Evolutionary conservation across 352 stramenopile genomes (phyloP).

Genomic region (Phytophthora citrophthora): DNA sequence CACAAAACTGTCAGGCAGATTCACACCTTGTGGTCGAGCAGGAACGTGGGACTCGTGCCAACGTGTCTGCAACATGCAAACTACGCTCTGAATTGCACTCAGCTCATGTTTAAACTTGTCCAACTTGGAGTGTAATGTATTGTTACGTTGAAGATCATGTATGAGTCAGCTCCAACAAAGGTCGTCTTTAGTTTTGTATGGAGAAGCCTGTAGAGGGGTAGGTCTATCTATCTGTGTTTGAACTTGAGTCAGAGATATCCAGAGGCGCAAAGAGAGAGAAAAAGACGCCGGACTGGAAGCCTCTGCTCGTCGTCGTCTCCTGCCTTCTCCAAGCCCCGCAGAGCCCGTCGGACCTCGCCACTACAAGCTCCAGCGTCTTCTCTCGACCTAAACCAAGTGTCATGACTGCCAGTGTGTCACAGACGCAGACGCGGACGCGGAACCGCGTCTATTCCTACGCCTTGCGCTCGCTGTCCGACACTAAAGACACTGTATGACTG

Average conservation of each 20-base stretch:
- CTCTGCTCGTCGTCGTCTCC: conserved; percentile 1
- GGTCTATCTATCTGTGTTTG: conserved; percentile 23
- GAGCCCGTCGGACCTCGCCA: neutral
- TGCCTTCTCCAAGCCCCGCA: neutral
- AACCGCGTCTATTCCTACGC: conserved; percentile 61
- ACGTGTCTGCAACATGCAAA: conserved; percentile 1
- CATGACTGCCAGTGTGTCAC: conserved; percentile 24
- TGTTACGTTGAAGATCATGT: too few relatives aligned
- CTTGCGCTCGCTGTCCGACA: conserved; percentile 67
- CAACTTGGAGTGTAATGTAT: too few relatives aligned
- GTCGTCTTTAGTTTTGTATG: too few relatives aligned
- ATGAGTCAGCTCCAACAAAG: too few relatives aligned
- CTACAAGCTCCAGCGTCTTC: neutral
- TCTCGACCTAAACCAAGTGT: neutral
- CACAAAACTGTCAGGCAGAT: conserved; percentile 5
- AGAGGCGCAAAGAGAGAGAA: conserved; percentile 28
- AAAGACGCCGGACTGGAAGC: conserved; percentile 8
- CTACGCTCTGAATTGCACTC: neutral
- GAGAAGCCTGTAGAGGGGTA: conserved; percentile 9
- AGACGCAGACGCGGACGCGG: conserved; percentile 41
- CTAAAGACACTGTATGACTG: conserved; percentile 67
- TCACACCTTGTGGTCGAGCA: conserved; percentile 15
- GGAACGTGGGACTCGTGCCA: conserved; percentile 14
- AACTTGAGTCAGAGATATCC: conserved; percentile 27
- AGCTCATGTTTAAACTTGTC: too few relatives aligned